Base-by-base conservation (phyloP, 2,329 filamentous ascomycete species). In the Exophiala sp. region DNA sequence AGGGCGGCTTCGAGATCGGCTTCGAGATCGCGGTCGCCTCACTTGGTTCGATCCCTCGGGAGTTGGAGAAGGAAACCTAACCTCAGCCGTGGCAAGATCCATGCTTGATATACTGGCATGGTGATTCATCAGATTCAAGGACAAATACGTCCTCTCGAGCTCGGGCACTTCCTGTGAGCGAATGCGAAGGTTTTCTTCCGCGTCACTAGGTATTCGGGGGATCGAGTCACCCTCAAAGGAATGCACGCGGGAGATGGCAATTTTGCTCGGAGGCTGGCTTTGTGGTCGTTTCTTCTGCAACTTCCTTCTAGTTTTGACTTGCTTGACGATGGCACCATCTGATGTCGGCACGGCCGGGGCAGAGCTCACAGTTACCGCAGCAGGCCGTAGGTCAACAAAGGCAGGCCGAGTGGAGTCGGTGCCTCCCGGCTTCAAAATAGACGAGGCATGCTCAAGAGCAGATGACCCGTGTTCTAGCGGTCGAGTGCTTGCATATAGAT, bases 11-110 rank as follows among this genome's bases (percentile, higher is more conserved):
- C 43, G 48, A 27, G 55, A 52, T 6, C 58, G 49, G 34, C 52
- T 56, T 18, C 43, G 48, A 27, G 55, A 52, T 16, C 52, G 45
- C 29, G 52, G 38, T 48, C 53, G 39, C 27, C 46, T 44, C 18
- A 27, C 29, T n/a, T 34, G 35, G 18, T 24, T 32, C 19, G 39
- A 22, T 13, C 44, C 14, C 19, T 56, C 54, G 10, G 59, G 52
- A 8, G 43, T 44, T 24, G 59, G 59, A 1, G 59, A 59, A 13
- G 59, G 59, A 48, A 60, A 60, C 18, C 58, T 52, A 29, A 61
- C 23, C 1, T 59, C 56, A 7, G 35, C 24, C 8, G 39, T 35
- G 3, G 35, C 40, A 16, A 51, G 47, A 47, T 44, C 41, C 8
- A 61, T 43, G 39, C 24, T 54, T 2, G 59, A 60, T 4, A 29